Base-by-base conservation (phyloP, 805 yeast genomes). In the Naumovozyma castellii region DNA sequence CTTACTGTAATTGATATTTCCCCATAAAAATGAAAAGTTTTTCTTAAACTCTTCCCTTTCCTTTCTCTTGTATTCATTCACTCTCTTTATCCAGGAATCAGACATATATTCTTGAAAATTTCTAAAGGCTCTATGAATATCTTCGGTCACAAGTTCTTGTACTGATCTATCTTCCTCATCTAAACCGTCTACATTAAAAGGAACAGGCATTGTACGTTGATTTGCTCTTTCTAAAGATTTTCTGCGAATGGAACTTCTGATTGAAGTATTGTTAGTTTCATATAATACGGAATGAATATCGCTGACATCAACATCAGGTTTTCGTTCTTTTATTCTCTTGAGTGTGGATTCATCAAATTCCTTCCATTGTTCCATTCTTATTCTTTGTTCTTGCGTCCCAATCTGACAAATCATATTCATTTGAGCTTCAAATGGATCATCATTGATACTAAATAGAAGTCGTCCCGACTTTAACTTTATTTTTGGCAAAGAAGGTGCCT, bases 401-500 rank as follows among this genome's bases (percentile, higher is more conserved):
- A 81, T 67, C 48, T 80, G 79, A 51, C 72, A 78, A 19, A 80
- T 74, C 51, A 75, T 66, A 17, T 75, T 72, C 35, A 88, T 62
- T 49, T 84, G 79, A 5, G 78, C 67, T 59, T 90, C 97, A 57
- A 88, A 87, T 5, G 94, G 90, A 59, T 90, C 97, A 57, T 84
- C 94, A 41, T 84, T 95, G 46, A 87, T 68, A 18, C 80, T 69
- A 30, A 87, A 62, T 3, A 80, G 66, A 45, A 84, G 67, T 32
- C 73, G 65, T 4, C 66, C 66, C 0, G 94, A 67, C 32, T 64
- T 70, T 29, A 87, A 48, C 17, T 72, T 69, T 2, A 85, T 61
- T 16, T 62, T 64, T 12, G 88, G 88, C 5, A 90, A 64, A 0
- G 74, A 69, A 0, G 65, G 58, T n/a, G 61, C 64, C 14, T 56